These are phyloP conservation scores for Candida railenensis DNA, from an alignment of 805 yeast species.

Conservation along the genomic window DNA sequence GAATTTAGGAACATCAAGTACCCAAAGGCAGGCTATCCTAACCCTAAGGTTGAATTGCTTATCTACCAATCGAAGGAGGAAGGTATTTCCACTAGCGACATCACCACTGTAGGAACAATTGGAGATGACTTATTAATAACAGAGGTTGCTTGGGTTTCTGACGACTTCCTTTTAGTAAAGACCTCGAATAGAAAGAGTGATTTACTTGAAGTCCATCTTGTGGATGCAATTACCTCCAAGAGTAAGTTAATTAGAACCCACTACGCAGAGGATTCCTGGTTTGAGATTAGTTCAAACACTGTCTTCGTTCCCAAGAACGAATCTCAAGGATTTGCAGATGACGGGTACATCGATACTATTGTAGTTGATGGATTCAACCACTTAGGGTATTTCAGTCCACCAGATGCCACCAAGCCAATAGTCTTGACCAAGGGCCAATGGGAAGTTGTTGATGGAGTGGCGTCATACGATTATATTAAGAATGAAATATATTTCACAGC, in stretches of 20 bases:
- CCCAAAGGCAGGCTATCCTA: constrained; percentile 67
- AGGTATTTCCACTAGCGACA: not conserved
- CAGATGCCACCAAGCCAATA: constrained; percentile 44
- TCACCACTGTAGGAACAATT: not conserved
- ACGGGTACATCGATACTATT: constrained; percentile 79
- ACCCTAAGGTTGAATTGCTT: constrained; percentile 54
- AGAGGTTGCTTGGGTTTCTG: constrained; percentile 59
- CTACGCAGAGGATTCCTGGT: constrained; percentile 58
- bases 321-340: constrained; percentile 32
- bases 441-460: constrained; percentile 81
- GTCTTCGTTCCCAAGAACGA: constrained; percentile 36
- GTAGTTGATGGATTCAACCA: constrained; percentile 65
- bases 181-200: constrained; percentile 65
- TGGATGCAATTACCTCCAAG: constrained; percentile 25
- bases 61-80: constrained; percentile 31
- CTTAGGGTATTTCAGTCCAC: constrained; percentile 80
- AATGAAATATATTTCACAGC: constrained; percentile 61
- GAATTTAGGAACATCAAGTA: constrained; percentile 47
- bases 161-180: constrained; percentile 50
- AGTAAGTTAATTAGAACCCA: constrained; percentile 42
- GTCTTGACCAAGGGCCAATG: constrained; percentile 70
- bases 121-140: constrained; percentile 55
- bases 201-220: constrained; percentile 48
- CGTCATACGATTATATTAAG: constrained; percentile 50
- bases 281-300: constrained; percentile 44